phyloP scores from a whole-genome alignment of 2,329 filamentous ascomycete species.

The Alternaria novae-zelandiae region DNA sequence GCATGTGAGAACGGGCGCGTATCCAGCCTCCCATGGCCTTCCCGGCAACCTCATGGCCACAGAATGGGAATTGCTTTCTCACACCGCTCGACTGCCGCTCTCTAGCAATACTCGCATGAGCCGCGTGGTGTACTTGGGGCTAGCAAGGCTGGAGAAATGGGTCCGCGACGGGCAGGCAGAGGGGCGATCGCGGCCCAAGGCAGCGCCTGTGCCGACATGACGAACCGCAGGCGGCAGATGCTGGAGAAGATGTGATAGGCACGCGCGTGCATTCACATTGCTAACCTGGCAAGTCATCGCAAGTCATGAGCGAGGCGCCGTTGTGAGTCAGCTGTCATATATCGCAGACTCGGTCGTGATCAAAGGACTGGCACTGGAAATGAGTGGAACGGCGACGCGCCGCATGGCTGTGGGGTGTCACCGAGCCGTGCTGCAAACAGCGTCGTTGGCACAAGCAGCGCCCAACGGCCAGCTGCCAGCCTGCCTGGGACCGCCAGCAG shows the following conservation, averaged over 20 bases:
- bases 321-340: conserved; percentile 9
- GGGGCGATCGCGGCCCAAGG: conserved; percentile 14
- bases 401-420: conserved; percentile 3
- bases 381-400: conserved; percentile 14
- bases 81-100: neutral
- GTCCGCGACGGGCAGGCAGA: conserved; percentile 1
- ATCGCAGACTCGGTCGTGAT: conserved; percentile 5
- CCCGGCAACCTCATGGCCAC: neutral
- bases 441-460: neutral
- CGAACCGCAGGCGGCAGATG: conserved; percentile 4
- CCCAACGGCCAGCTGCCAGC: neutral
- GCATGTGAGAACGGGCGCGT: conserved; percentile 9
- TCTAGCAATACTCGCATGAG: neutral
- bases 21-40: neutral
- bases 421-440: neutral
- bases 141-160: conserved; percentile 3
- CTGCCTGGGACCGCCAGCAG: neutral
- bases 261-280: conserved; percentile 1
- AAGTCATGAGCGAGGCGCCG: conserved; percentile 1
- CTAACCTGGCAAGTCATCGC: neutral
- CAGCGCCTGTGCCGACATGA: conserved; percentile 14
- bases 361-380: conserved; percentile 2
- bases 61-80: neutral
- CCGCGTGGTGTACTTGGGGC: neutral
- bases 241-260: neutral